Base-by-base conservation (phyloP, 2,329 filamentous ascomycete genomes). In the Epichloe festucae region DNA sequence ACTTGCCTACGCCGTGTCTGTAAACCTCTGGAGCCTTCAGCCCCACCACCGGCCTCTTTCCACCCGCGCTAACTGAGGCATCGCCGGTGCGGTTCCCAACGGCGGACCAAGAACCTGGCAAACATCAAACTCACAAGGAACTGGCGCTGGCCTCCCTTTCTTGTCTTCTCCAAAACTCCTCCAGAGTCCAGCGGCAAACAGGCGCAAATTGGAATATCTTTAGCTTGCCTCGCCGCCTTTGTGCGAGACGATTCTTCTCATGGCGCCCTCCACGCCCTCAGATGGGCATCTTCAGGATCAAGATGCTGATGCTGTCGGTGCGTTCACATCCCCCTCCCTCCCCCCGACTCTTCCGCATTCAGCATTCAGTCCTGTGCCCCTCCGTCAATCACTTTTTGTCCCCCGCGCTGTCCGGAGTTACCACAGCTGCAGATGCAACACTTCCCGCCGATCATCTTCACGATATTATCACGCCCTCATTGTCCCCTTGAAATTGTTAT, bases 201-300 rank as follows among this genome's bases (percentile, higher is more conserved):
- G 44, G 36, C 39, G 49, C 38, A 38, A 40, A 27, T 50, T 27
- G 34, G 31, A 50, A 8, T 34, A 31, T 34, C 23, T 48, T 35
- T 53, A 27, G 21, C 53, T 50, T 39, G 3, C 36, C 41, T 42
- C 10, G 10, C 41, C 19, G 34, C 31, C 48, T 4, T 43, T 39
- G 43, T 15, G 21, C 43, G 36, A 11, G 21, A 19, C 44, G 3
- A 41, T 14, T 15, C 34, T 23, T 27, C 39, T 27, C 52, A 54
- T 57, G 56, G 56, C 54, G 47, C 45, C 56, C 41, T 55, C 47
- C 15, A 48, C 56, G 48, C 51, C 52, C 23, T 23, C 40, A 14
- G 44, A 54, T 43, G 50, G 47, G 46, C 51, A 48, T 51, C 46
- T n/a, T 21, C 53, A 50, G 51, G 44, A 46, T 52, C 48, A 50